A percentile compares a stretch with the other conserved stretches of the same genome.
These are phyloP conservation scores for Diaporthe sp. DNA, from an alignment of 2,329 filamentous ascomycete genomes.

Conservation along the genomic window DNA sequence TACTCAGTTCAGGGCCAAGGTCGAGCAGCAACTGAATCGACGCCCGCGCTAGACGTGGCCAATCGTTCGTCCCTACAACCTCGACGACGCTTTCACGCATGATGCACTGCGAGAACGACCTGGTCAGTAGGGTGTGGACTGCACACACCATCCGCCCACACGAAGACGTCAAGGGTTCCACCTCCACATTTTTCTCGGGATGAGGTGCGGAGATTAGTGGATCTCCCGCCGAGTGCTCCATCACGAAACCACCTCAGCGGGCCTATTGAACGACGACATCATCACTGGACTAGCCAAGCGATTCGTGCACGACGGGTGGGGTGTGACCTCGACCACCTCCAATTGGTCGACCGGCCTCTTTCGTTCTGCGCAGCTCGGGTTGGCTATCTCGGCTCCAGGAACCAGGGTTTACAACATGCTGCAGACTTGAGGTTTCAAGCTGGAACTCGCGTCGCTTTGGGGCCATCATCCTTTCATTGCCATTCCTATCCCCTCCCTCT, in stretches of 20 bases:
- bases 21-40: conserved; percentile 2
- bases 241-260: conserved; percentile 32
- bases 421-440: conserved; percentile 36
- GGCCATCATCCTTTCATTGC: conserved; percentile 10
- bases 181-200: conserved; percentile 33
- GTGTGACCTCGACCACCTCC: conserved; percentile 12
- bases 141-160: conserved; percentile 32
- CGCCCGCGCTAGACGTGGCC: conserved; percentile 34
- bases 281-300: conserved; percentile 24
- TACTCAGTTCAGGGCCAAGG: neutral
- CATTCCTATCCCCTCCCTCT: neutral
- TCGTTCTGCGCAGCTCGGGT: conserved; percentile 12
- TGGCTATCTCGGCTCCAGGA: conserved; percentile 30
- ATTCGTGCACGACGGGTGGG: conserved; percentile 36
- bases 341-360: conserved; percentile 14
- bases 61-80: conserved; percentile 32
- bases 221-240: conserved; percentile 30
- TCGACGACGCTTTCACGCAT: conserved; percentile 31
- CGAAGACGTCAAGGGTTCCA: conserved; percentile 28
- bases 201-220: conserved; percentile 36
- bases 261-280: conserved; percentile 33
- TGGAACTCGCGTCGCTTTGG: conserved; percentile 33
- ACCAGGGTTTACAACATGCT: conserved; percentile 31
- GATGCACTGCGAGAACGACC: conserved; percentile 19
- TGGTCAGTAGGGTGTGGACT: conserved; percentile 28